Percentiles rank a stretch among this genome's conserved stretches.
Evolutionary conservation across 768 basidiomycete species (phyloP).

Genomic region (Mycena venus): DNA sequence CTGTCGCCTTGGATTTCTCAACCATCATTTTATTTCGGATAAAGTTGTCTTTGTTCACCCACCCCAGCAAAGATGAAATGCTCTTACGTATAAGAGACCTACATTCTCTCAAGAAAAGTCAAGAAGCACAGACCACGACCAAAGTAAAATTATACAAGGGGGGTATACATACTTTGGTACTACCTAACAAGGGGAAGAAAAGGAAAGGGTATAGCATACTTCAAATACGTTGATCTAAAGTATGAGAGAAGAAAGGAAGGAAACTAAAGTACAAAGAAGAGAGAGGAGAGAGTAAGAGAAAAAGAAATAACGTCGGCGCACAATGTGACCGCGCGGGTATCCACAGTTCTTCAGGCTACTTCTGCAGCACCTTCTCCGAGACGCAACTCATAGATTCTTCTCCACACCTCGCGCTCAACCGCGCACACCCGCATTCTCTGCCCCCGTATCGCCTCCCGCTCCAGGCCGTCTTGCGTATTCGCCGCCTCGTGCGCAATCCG

Average conservation of each 20-base stretch:
- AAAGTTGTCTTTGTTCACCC: no score
- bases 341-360: not conserved
- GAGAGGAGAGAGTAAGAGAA: no score
- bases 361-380: not conserved
- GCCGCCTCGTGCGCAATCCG: not conserved
- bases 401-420: not conserved
- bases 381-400: not conserved
- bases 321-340: constrained; percentile 23
- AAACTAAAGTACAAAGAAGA: not conserved
- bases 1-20: no score
- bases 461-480: not conserved
- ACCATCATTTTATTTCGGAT: no score
- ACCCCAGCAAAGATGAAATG: no score
- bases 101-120: no score
- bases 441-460: not conserved
- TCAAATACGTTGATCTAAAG: not conserved
- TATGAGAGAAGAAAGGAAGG: not conserved
- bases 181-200: not conserved
- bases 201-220: not conserved
- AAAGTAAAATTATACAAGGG: not conserved
- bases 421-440: not conserved
- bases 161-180: not conserved
- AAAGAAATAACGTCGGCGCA: constrained; percentile 1
- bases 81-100: no score
- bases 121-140: no score